Evolutionary conservation across 2,329 filamentous ascomycete species (phyloP), one percentile per base, ranked within the genome.

Genomic region (Botrytis paeoniae): DNA sequence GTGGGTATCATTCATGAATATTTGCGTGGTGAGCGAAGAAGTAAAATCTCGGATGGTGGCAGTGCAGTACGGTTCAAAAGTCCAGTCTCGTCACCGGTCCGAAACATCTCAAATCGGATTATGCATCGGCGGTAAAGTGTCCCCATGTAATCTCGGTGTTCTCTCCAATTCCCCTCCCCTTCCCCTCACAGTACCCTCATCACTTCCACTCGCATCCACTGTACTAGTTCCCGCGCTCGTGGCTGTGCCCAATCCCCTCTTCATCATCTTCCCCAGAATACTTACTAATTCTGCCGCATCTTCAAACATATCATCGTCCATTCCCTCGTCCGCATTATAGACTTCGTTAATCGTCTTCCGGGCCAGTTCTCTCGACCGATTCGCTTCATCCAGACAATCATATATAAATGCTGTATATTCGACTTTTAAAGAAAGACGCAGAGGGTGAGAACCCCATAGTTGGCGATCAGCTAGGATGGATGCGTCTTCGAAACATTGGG

Each of bases 281-380:
- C 92, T 92, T 14, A 98, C 95, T 20, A 98, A 86, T 79, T 95
- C 92, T 73, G 94, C 94, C 0, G 95, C 94, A 81, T 98, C 96
- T 76, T 92, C 89, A 80, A 98, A 99, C 85, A 96, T 97, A 77
- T 97, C 94, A 79, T 98, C 95, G 74, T 97, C 93, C 89, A 98
- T 95, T 32, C 93, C 93, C 82, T 98, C 95, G 70, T 92, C 90
- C 1, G 94, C 94, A 73, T 94, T 92, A 80, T 98, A 98, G 1
- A 98, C 95, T 78, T 97, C 94, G 60, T 92, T 88, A 74, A 98
- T 96, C 4, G 95, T 93, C 54, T 91, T 87, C 78, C 93, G 92
- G 18, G 96, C 95, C 22, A 98, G 82, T 71, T 88, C 88, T 45
- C 95, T 88, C 69, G 93, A 94, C 51, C 86, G 89, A 35, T 95